Conservation (phyloP, 257 asterid genomes). For the Nicotiana otophora region DNA sequence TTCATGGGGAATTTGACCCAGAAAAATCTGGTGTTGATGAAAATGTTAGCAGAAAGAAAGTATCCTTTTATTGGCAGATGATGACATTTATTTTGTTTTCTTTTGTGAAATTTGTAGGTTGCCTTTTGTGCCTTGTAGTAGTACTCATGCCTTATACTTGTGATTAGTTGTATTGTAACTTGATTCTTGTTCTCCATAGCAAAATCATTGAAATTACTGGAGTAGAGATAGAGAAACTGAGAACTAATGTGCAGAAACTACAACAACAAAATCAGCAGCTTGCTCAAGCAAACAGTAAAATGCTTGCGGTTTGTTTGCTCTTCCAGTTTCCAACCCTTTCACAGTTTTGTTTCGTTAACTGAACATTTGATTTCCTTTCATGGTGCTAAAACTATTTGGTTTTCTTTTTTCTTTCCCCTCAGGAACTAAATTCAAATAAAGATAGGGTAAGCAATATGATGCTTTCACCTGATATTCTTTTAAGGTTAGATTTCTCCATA, state of each 20-base stretch:
- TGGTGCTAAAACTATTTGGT: slow-evolving; percentile 4
- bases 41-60: slow-evolving; percentile 65
- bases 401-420: slow-evolving; percentile 22
- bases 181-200: slow-evolving; percentile 27
- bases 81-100: neutral
- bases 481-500: neutral
- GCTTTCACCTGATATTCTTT: slow-evolving; percentile 1
- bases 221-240: slow-evolving; percentile 54
- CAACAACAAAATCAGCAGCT: slow-evolving; percentile 61
- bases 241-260: slow-evolving; percentile 44
- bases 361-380: slow-evolving; percentile 1
- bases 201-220: slow-evolving; percentile 58
- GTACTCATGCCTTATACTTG: neutral
- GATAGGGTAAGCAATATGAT: slow-evolving; percentile 46
- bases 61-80: slow-evolving; percentile 35
- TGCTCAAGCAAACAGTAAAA: slow-evolving; percentile 51
- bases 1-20: slow-evolving; percentile 21
- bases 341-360: slow-evolving; percentile 6
- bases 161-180: neutral
- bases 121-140: neutral
- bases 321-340: neutral
- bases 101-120: neutral
- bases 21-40: slow-evolving; percentile 53
- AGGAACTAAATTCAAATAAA: slow-evolving; percentile 70
- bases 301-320: slow-evolving; percentile 44